Evolutionary conservation across 2,329 filamentous ascomycete species (phyloP).

Genomic region (Xylariaceae sp.): DNA sequence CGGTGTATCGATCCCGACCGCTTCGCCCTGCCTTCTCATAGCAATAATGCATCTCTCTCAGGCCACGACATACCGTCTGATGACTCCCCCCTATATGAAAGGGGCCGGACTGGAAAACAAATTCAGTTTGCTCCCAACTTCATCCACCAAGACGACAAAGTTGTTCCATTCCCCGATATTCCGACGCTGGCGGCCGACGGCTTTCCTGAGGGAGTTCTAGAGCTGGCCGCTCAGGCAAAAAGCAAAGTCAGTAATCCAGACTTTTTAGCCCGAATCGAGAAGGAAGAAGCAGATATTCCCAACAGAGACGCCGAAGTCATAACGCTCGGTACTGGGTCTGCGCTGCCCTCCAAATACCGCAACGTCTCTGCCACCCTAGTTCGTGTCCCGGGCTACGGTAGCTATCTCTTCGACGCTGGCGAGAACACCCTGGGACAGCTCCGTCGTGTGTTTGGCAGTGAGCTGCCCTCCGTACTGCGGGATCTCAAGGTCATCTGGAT

Average conservation of each 20-base stretch:
- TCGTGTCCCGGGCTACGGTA: conserved; percentile 77
- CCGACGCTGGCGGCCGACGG: conserved; percentile 37
- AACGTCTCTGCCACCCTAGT: conserved; percentile 90
- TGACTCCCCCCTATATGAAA: conserved; percentile 30
- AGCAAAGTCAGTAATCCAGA: conserved; percentile 24
- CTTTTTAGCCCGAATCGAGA: conserved; percentile 35
- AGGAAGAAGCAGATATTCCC: conserved; percentile 60
- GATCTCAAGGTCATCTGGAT: conserved; percentile 84
- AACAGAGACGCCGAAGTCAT: conserved; percentile 75
- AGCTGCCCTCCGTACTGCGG: conserved; percentile 66
- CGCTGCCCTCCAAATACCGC: conserved; percentile 84
- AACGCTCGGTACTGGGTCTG: conserved; percentile 85
- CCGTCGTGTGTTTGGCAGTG: conserved; percentile 61
- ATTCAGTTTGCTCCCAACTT: conserved; percentile 45
- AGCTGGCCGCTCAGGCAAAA: conserved; percentile 48
- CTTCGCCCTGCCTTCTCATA: conserved; percentile 64
- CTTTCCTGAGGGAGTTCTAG: conserved; percentile 40
- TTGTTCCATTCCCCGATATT: conserved; percentile 47
- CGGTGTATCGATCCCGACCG: conserved; percentile 66
- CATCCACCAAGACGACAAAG: conserved; percentile 41
- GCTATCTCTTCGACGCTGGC: conserved; percentile 84
- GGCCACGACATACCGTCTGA: conserved; percentile 14
- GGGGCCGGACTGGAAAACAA: conserved; percentile 41
- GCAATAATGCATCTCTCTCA: conserved; percentile 44
- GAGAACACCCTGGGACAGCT: conserved; percentile 90